These are phyloP conservation scores for Claviceps paspali DNA, from an alignment of 2,329 filamentous ascomycete genomes.

Conservation along the genomic window DNA sequence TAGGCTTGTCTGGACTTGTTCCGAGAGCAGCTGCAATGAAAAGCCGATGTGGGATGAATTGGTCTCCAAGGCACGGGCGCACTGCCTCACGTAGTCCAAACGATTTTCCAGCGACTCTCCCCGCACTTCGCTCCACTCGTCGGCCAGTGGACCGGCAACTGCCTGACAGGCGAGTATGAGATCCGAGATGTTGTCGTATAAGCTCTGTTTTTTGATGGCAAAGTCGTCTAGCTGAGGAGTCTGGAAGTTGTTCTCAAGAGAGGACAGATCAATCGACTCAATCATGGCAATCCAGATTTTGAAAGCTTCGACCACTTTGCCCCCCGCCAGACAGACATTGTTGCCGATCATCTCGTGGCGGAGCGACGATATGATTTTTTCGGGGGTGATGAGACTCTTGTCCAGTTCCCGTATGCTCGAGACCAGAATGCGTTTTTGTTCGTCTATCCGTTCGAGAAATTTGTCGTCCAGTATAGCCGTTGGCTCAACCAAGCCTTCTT, in stretches of 20 bases:
- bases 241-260: conserved; percentile 62
- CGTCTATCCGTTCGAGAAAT: conserved; percentile 69
- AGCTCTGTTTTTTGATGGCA: conserved; percentile 74
- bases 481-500: conserved; percentile 58
- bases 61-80: conserved; percentile 67
- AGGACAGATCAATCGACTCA: conserved; percentile 80
- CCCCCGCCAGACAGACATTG: conserved; percentile 61
- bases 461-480: conserved; percentile 59
- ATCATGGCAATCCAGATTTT: conserved; percentile 79
- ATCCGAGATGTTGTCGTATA: conserved; percentile 89
- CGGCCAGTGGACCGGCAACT: conserved; percentile 77
- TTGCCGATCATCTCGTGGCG: conserved; percentile 71
- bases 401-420: conserved; percentile 76
- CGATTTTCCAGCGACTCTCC: conserved; percentile 81
- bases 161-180: conserved; percentile 76
- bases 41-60: conserved; percentile 79
- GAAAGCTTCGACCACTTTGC: conserved; percentile 74
- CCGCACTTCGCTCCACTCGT: conserved; percentile 91
- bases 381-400: conserved; percentile 60
- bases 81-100: conserved; percentile 62
- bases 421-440: conserved; percentile 72
- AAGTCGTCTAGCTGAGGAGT: conserved; percentile 81
- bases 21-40: conserved; percentile 73
- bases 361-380: conserved; percentile 67
- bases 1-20: conserved; percentile 51